Evolutionary conservation across 345 rosid species (phyloP).

Genomic region (Sonneratia alba): DNA sequence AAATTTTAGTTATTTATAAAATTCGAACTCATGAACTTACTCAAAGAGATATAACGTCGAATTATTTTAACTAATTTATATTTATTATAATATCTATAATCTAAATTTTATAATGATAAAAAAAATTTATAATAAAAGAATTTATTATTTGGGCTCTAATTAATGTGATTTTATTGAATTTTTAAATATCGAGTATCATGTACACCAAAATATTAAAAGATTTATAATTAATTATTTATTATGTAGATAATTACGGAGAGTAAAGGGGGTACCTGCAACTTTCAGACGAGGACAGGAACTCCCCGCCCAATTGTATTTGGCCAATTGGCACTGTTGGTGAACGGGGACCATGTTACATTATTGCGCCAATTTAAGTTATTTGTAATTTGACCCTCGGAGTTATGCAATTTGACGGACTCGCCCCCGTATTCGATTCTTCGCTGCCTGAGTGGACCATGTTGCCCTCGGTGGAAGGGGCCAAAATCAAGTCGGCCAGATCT

Average conservation of each 20-base stretch:
- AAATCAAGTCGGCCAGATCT: background rate
- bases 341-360: conserved; percentile 1
- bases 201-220: too few relatives aligned
- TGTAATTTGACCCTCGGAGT: background rate
- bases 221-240: too few relatives aligned
- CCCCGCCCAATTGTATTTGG: background rate
- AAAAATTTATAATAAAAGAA: too few relatives aligned
- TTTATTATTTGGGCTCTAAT: too few relatives aligned
- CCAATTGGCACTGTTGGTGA: background rate
- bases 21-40: too few relatives aligned
- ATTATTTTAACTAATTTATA: too few relatives aligned
- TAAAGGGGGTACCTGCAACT: background rate
- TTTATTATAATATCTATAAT: too few relatives aligned
- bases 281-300: background rate
- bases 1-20: background rate
- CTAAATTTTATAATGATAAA: too few relatives aligned
- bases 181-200: too few relatives aligned
- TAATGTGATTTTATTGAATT: too few relatives aligned
- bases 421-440: background rate
- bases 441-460: background rate
- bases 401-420: background rate
- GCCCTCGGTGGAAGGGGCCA: background rate
- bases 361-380: background rate
- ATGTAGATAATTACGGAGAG: background rate
- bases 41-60: too few relatives aligned